Conservation (phyloP, 768 basidiomycete genomes). For the Auriscalpium vulgare region DNA sequence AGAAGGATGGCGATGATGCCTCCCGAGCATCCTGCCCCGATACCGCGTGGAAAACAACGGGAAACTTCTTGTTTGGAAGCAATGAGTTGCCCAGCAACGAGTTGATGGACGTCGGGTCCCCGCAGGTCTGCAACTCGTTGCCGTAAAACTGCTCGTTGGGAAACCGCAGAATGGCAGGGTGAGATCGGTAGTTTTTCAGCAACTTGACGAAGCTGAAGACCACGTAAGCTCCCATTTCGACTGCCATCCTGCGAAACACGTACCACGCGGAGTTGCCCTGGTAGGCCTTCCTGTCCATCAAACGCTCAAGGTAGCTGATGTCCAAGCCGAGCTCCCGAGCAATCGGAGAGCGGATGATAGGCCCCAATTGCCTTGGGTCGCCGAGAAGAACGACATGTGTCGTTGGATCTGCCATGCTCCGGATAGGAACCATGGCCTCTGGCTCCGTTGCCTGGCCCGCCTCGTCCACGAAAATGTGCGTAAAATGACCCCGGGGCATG, state of each 20-base stretch:
- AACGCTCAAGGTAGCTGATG: slow-evolving; percentile 52
- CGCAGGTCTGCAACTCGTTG: slow-evolving; percentile 42
- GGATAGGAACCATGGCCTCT: slow-evolving; percentile 54
- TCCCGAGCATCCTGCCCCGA: slow-evolving; percentile 59
- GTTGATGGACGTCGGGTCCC: slow-evolving; percentile 23
- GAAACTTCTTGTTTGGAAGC: slow-evolving; percentile 40
- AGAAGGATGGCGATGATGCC: slow-evolving; percentile 60
- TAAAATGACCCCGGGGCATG: slow-evolving; percentile 52
- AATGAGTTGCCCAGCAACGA: slow-evolving; percentile 19
- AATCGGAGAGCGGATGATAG: slow-evolving; percentile 51
- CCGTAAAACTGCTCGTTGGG: slow-evolving; percentile 56
- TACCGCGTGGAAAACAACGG: slow-evolving; percentile 47
- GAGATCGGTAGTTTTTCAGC: slow-evolving; percentile 59
- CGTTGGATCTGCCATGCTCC: slow-evolving; percentile 41
- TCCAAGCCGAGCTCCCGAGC: slow-evolving; percentile 51
- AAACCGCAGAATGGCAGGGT: slow-evolving; percentile 49
- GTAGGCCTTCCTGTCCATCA: slow-evolving; percentile 30
- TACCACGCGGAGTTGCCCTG: neutral
- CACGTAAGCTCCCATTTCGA: neutral
- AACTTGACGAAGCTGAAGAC: slow-evolving; percentile 49
- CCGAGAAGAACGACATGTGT: slow-evolving; percentile 61
- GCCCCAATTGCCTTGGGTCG: slow-evolving; percentile 67
- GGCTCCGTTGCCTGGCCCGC: slow-evolving; percentile 70
- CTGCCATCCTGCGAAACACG: neutral
- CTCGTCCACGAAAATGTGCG: slow-evolving; percentile 65